Base-by-base conservation (phyloP, 169 alveolate species). In the Cryptosporidium felis region DNA sequence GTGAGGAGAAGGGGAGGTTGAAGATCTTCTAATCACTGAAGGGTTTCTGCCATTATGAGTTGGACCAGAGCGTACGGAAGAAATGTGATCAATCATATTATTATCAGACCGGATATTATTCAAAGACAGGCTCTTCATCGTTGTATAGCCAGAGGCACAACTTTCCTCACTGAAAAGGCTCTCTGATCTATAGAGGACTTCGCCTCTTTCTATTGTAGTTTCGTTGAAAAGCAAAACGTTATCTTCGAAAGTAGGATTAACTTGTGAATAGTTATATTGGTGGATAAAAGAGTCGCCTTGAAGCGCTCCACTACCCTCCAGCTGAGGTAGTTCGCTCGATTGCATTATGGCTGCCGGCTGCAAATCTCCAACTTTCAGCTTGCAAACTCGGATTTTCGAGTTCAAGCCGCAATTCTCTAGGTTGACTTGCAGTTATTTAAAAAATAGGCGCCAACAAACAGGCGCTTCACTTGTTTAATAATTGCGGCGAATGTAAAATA, bases 81-180 rank as follows among this genome's bases (percentile, higher is more conserved):
- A 10, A 12, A 58, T 4, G 14, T 49, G 60, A 8, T 28, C 14
- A 56, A 34, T 41, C n/a, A n/a, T n/a, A n/a, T n/a, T 40, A 58
- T 49, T 49, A 10, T 38, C 60, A 8, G 60, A 18, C 14, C 34
- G 41, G 14, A 42, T 51, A 53, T 28, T 34, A 12, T 34, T 21
- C 45, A 65, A 23, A 14, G 81, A 65, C n/a, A 14, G 30, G 45
- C 41, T 65, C 36, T 46, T 65, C 44, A 65, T 49, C 81, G 49
- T 46, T 26, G 81, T 45, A 65, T 47, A 65, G 5, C 81, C 63
- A 26, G 81, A 45, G n/a, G 16, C 47, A 28, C 42, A 45, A 5
- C 47, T 53, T 3, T 46, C 60, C 21, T 65, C 81, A 26, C 81
- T 65, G 49, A 45, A 65, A 65, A 65, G 26, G 59, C 81, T 44